Evolutionary conservation across 2,329 filamentous ascomycete genomes (phyloP).

Genomic region (Monosporascus sp.): DNA sequence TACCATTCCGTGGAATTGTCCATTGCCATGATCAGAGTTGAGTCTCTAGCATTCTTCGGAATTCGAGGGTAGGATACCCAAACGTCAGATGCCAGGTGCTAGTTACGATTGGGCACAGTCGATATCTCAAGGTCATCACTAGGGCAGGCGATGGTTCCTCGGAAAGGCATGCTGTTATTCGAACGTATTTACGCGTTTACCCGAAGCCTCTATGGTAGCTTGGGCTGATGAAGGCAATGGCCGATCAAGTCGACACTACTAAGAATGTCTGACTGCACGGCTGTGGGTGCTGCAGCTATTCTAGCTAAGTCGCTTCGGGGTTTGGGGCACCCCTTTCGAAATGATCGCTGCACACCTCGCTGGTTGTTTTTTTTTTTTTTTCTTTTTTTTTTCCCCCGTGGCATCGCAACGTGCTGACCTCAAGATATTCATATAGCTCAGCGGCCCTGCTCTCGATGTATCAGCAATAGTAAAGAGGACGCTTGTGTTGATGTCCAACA

Average conservation of each 20-base stretch:
- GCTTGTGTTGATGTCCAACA: conserved; percentile 79
- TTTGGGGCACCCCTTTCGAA: not conserved
- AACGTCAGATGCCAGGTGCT: not conserved
- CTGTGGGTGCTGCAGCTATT: too few relatives aligned
- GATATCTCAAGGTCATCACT: not conserved
- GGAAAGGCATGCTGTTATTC: not conserved
- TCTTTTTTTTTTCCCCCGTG: too few relatives aligned
- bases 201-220: too few relatives aligned
- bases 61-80: too few relatives aligned
- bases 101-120: not conserved
- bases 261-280: too few relatives aligned
- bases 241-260: too few relatives aligned
- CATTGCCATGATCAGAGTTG: too few relatives aligned
- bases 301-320: too few relatives aligned
- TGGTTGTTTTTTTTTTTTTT: too few relatives aligned
- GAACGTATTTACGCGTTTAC: not conserved
- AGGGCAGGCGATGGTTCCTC: not conserved
- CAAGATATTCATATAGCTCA: conserved; percentile 47
- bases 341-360: not conserved
- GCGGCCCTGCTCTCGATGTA: conserved; percentile 71
- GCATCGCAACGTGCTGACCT: conserved; percentile 27
- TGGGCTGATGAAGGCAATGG: too few relatives aligned
- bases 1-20: too few relatives aligned
- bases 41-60: too few relatives aligned
- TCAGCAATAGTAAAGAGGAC: conserved; percentile 74